Conservation (phyloP, 768 basidiomycete genomes). For the Amanita muscaria region DNA sequence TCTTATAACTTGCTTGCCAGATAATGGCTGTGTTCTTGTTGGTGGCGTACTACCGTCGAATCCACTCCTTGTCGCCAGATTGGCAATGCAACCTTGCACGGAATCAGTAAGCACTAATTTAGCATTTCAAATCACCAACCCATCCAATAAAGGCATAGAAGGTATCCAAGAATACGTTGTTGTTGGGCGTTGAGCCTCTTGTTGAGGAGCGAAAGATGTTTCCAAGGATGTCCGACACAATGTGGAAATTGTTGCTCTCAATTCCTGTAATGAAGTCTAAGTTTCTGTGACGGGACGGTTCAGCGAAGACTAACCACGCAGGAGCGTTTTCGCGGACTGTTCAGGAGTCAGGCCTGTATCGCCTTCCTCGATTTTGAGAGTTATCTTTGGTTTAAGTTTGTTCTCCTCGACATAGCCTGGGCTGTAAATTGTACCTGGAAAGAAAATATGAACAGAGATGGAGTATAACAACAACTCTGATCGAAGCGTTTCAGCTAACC, state of each 20-base stretch:
- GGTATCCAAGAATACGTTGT: conserved; percentile 51
- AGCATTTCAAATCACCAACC: conserved; percentile 25
- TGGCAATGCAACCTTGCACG: conserved; percentile 38
- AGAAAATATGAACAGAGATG: conserved; percentile 72
- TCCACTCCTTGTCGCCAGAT: conserved; percentile 47
- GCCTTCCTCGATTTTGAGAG: conserved; percentile 64
- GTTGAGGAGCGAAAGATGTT: conserved; percentile 60
- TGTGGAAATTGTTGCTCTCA: conserved; percentile 60
- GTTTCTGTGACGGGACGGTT: neutral
- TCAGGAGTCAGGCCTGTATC: conserved; percentile 62
- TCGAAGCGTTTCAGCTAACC: conserved; percentile 75
- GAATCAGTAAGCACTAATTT: conserved; percentile 1
- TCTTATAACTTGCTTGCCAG: conserved; percentile 17
- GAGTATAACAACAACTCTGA: conserved; percentile 73
- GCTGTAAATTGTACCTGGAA: conserved; percentile 73
- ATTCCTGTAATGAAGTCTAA: conserved; percentile 38
- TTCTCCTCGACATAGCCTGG: conserved; percentile 75
- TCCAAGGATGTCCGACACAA: conserved; percentile 63
- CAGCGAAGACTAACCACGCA: conserved; percentile 42
- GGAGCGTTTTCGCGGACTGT: conserved; percentile 47
- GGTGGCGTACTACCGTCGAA: conserved; percentile 34
- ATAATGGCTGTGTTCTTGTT: conserved; percentile 38
- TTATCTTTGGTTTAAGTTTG: conserved; percentile 66
- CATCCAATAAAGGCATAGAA: conserved; percentile 35
- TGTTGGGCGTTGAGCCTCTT: conserved; percentile 52